These are phyloP conservation scores for Aureobasidium pullulans DNA, from an alignment of 2,329 filamentous ascomycete species.

Conservation along the genomic window DNA sequence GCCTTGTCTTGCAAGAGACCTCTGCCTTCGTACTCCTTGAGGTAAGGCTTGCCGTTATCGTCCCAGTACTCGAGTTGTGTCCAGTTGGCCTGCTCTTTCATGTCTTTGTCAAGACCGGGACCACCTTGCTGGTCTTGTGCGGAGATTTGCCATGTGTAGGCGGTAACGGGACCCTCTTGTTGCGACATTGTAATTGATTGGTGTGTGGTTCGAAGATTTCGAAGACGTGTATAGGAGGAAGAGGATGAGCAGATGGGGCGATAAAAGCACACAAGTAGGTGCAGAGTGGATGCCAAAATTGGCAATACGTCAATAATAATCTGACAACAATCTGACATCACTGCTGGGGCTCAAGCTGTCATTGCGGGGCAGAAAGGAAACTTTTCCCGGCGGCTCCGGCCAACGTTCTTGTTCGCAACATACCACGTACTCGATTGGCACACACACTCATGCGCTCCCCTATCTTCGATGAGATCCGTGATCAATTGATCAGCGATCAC, in stretches of 20 bases:
- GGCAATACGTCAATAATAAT: not conserved
- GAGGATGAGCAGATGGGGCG: not conserved
- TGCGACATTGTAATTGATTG: conserved; percentile 4
- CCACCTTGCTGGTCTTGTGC: conserved; percentile 26
- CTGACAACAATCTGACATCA: not conserved
- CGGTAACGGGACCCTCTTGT: conserved; percentile 15
- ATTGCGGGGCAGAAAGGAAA: no score
- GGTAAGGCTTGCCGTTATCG: conserved; percentile 25
- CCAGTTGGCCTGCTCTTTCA: conserved; percentile 26
- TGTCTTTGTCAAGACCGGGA: conserved; percentile 25
- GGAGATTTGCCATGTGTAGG: conserved; percentile 24
- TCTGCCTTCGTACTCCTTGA: conserved; percentile 27
- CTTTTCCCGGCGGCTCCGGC: no score
- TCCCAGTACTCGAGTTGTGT: conserved; percentile 28
- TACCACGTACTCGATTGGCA: no score
- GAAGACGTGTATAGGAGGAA: not conserved
- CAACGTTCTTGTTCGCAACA: no score
- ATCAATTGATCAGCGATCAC: not conserved
- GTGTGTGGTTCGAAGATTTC: not conserved
- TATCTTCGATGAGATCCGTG: not conserved
- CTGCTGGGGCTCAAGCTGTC: not conserved
- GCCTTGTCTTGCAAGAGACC: conserved; percentile 27
- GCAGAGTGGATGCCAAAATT: not conserved
- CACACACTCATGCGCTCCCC: not conserved
- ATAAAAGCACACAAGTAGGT: not conserved